phyloP scores from a whole-genome alignment of 2,329 filamentous ascomycete species.

The Alternaria panax region DNA sequence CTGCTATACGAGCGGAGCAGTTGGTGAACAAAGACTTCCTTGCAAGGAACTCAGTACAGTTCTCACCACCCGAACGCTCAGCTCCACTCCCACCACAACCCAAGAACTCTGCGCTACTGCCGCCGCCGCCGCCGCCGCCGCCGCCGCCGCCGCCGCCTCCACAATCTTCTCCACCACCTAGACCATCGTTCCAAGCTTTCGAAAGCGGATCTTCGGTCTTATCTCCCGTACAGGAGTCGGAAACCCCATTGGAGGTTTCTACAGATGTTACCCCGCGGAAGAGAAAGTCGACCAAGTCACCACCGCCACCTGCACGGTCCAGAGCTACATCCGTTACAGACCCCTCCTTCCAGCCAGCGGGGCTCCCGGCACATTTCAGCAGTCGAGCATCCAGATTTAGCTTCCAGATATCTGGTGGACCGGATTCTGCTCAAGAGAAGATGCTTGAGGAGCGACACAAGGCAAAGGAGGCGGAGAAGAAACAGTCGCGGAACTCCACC shows the following conservation, averaged over 20 bases:
- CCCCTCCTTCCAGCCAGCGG: slow-evolving; percentile 45
- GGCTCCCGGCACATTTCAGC: slow-evolving; percentile 54
- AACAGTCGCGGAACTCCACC: slow-evolving; percentile 45
- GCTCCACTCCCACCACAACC: slow-evolving; percentile 24
- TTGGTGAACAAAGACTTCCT: slow-evolving; percentile 59
- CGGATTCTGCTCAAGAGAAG: slow-evolving; percentile 71
- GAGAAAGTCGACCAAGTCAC: slow-evolving; percentile 47
- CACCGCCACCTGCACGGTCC: slow-evolving; percentile 45
- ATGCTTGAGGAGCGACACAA: slow-evolving; percentile 75
- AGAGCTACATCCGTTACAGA: slow-evolving; percentile 49
- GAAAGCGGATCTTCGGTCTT: slow-evolving; percentile 37
- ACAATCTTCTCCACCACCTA: slow-evolving; percentile 17
- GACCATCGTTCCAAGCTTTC: slow-evolving; percentile 25
- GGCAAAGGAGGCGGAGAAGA: slow-evolving; percentile 69
- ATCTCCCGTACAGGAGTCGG: slow-evolving; percentile 46
- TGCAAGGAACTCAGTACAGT: slow-evolving; percentile 51
- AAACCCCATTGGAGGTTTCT: slow-evolving; percentile 34
- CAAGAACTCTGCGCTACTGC: slow-evolving; percentile 23
- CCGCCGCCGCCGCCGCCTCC: slow-evolving; percentile 14
- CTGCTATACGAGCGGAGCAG: slow-evolving; percentile 56
- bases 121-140: slow-evolving; percentile 14
- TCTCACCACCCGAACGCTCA: slow-evolving; percentile 32
- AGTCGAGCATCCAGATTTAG: slow-evolving; percentile 82
- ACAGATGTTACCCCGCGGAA: slow-evolving; percentile 40
- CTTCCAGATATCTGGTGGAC: slow-evolving; percentile 78